phyloP scores from a whole-genome alignment of 2,329 filamentous ascomycete species.

The Fusarium abutilonis region DNA sequence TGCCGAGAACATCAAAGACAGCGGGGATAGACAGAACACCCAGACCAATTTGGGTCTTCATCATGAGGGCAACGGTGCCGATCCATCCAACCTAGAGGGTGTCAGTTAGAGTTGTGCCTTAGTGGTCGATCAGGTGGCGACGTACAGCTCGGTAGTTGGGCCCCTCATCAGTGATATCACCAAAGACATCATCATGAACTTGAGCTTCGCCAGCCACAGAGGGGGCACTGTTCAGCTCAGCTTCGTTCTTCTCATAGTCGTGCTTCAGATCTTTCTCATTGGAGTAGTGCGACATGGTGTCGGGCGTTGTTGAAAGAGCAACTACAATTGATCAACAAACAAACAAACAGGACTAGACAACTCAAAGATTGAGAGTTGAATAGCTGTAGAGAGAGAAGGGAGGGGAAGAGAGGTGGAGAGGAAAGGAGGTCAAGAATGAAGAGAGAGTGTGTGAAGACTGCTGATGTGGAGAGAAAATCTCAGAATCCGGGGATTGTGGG shows the following conservation, averaged over 20 bases:
- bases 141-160: conserved; percentile 48
- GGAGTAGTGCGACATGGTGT: conserved; percentile 25
- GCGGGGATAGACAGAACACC: conserved; percentile 60
- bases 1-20: conserved; percentile 57
- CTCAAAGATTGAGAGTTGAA: conserved; percentile 24
- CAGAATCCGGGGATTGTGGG: conserved; percentile 31
- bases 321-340: conserved; percentile 5
- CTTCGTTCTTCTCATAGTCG: conserved; percentile 19
- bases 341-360: conserved; percentile 14
- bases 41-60: conserved; percentile 59
- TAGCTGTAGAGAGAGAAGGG: not conserved
- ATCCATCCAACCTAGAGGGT: conserved; percentile 53
- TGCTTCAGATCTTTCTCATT: conserved; percentile 34
- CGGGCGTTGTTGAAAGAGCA: conserved; percentile 2
- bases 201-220: conserved; percentile 6
- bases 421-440: conserved; percentile 3
- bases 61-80: conserved; percentile 57
- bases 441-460: conserved; percentile 5
- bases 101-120: not conserved
- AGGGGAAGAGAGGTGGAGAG: not conserved
- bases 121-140: not conserved
- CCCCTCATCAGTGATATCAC: conserved; percentile 45
- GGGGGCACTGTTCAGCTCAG: conserved; percentile 1
- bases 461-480: conserved; percentile 15
- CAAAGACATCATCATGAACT: conserved; percentile 47